These are phyloP conservation scores for Talaromyces sp. DNA, from an alignment of 2,329 filamentous ascomycete species.

Conservation along the genomic window DNA sequence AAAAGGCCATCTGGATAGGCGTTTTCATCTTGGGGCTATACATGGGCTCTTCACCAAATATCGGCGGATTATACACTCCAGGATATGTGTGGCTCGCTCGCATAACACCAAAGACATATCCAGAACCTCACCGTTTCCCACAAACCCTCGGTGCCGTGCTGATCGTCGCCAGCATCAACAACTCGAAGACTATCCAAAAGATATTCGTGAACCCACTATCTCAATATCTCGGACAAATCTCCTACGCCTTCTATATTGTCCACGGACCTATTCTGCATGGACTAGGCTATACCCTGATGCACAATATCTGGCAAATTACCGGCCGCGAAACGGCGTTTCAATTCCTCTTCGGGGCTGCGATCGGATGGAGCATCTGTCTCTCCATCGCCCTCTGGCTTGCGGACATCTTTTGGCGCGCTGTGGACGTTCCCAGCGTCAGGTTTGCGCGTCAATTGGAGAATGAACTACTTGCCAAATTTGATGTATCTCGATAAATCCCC, in stretches of 20 bases:
- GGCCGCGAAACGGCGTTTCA: conserved; percentile 39
- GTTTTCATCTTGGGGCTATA: conserved; percentile 42
- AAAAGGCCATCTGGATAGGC: conserved; percentile 34
- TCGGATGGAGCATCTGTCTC: conserved; percentile 40
- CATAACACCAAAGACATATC: conserved; percentile 40
- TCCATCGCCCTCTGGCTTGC: conserved; percentile 51
- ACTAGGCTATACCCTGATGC: conserved; percentile 44
- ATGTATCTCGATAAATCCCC: background rate
- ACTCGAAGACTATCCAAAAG: conserved; percentile 39
- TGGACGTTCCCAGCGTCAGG: conserved; percentile 53
- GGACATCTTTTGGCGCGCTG: conserved; percentile 58
- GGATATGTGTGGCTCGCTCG: conserved; percentile 41
- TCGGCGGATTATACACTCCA: conserved; percentile 39
- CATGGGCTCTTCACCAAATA: conserved; percentile 43
- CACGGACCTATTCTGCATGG: conserved; percentile 46
- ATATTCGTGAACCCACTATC: conserved; percentile 41
- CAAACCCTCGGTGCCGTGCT: conserved; percentile 43
- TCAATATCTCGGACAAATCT: conserved; percentile 48
- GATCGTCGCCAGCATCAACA: conserved; percentile 43
- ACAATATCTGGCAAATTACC: conserved; percentile 38
- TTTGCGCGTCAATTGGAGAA: conserved; percentile 51
- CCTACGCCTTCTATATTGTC: conserved; percentile 48
- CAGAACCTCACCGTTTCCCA: conserved; percentile 44
- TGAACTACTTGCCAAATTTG: conserved; percentile 25
- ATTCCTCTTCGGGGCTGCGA: conserved; percentile 39